These are phyloP conservation scores for Solanum hybrid DNA, from an alignment of 305 asterid species.

Conservation along the genomic window DNA sequence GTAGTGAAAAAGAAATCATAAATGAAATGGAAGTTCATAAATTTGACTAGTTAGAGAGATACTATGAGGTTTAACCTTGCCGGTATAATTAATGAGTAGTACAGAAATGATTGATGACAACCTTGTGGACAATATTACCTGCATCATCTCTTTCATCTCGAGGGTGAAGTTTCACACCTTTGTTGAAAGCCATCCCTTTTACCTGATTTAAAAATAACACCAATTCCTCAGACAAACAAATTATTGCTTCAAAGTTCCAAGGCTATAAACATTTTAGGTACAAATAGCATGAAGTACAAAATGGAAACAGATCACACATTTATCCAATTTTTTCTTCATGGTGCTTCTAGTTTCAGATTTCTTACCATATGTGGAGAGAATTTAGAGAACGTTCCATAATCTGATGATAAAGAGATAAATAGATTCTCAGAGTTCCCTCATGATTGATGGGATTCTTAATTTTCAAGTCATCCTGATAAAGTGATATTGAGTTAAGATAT, in stretches of 20 bases:
- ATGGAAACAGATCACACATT: not conserved
- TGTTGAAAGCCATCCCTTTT: conserved; percentile 92
- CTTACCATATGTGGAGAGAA: not conserved
- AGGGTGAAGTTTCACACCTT: conserved; percentile 51
- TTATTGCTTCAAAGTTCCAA: not conserved
- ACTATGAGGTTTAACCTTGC: not conserved
- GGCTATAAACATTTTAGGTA: not conserved
- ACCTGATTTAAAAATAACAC: conserved; percentile 38
- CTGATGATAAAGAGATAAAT: not conserved
- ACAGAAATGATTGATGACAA: not conserved
- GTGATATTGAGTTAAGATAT: not conserved
- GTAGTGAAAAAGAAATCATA: not conserved
- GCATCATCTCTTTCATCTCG: conserved; percentile 77
- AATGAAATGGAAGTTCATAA: not conserved
- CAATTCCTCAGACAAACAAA: not conserved
- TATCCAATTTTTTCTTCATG: not conserved
- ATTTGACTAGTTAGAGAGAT: not conserved
- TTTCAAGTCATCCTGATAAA: not conserved
- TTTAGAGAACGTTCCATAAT: not conserved
- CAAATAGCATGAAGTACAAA: not conserved
- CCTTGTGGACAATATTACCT: conserved; percentile 32
- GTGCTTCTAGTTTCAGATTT: not conserved
- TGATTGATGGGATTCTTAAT: not conserved
- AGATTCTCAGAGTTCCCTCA: not conserved
- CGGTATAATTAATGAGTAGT: not conserved